phyloP scores from a whole-genome alignment of 345 rosid species.

The Brassica nigra region DNA sequence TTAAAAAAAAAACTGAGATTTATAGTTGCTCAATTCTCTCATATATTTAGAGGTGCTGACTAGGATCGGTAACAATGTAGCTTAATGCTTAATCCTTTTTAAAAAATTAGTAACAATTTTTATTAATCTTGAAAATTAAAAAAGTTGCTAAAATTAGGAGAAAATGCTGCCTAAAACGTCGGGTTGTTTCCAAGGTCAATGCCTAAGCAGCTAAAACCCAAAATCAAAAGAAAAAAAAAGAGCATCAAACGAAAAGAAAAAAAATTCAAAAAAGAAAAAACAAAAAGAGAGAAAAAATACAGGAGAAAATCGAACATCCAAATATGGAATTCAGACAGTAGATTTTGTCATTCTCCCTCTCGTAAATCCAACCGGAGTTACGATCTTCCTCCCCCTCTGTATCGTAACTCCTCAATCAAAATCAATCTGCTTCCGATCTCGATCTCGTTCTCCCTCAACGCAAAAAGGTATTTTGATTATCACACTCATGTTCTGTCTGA shows the following conservation, averaged over 20 bases:
- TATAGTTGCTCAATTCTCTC: no score
- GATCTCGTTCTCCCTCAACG: slow-evolving; percentile 18
- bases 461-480: slow-evolving; percentile 20
- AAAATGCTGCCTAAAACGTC: slow-evolving; percentile 40
- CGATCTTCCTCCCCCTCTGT: slow-evolving; percentile 28
- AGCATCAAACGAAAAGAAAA: neutral
- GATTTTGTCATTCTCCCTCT: slow-evolving; percentile 41
- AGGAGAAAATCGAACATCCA: slow-evolving; percentile 34
- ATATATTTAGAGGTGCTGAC: neutral
- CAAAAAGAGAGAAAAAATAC: slow-evolving; percentile 18
- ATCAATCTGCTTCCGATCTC: slow-evolving; percentile 35
- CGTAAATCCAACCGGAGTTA: slow-evolving; percentile 38
- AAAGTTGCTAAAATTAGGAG: slow-evolving; percentile 41
- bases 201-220: slow-evolving; percentile 40
- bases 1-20: neutral
- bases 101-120: neutral
- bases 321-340: slow-evolving; percentile 39
- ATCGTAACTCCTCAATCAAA: slow-evolving; percentile 39
- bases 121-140: neutral
- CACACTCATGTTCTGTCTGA: neutral
- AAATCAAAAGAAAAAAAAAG: slow-evolving; percentile 22
- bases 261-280: neutral
- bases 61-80: neutral
- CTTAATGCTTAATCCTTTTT: neutral
- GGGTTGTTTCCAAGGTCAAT: slow-evolving; percentile 43